Conservation (phyloP, 2,329 filamentous ascomycete genomes). For the Aspergillus amoenus region DNA sequence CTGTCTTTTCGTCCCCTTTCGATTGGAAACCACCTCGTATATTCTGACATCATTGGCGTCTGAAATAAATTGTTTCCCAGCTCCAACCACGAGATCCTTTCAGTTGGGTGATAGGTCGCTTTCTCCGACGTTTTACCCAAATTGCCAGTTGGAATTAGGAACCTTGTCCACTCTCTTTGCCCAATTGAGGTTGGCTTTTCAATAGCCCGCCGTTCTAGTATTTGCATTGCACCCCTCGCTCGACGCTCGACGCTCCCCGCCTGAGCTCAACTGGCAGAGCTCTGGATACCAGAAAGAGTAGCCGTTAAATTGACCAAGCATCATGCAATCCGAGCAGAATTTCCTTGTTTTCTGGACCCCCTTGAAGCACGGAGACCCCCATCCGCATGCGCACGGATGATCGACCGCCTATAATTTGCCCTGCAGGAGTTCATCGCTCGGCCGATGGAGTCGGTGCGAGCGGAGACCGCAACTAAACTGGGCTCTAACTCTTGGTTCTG, state of each 20-base stretch:
- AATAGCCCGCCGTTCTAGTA: constrained; percentile 19
- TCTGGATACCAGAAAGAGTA: not conserved
- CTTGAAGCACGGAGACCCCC: not conserved
- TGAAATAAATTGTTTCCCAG: constrained; percentile 11
- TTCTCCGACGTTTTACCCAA: constrained; percentile 17
- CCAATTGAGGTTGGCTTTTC: constrained; percentile 15
- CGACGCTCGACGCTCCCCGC: not conserved
- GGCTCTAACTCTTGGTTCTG: not conserved
- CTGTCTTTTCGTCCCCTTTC: not conserved
- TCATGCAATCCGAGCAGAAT: not conserved
- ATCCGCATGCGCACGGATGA: constrained; percentile 11
- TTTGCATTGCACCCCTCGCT: constrained; percentile 13
- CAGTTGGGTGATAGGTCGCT: constrained; percentile 6
- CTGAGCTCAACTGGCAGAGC: not conserved
- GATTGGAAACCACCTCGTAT: not conserved
- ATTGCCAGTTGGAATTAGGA: not conserved
- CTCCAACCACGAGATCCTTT: constrained; percentile 11
- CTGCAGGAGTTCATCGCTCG: constrained; percentile 12
- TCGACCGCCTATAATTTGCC: constrained; percentile 15
- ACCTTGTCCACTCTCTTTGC: constrained; percentile 1
- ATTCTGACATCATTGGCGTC: constrained; percentile 19
- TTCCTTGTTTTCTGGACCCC: constrained; percentile 3
- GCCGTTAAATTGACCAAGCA: not conserved
- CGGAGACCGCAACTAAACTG: not conserved
- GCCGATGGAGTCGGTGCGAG: not conserved